Evolutionary conservation across 2,329 filamentous ascomycete species (phyloP).

Genomic region (Pseudocercospora cruenta): DNA sequence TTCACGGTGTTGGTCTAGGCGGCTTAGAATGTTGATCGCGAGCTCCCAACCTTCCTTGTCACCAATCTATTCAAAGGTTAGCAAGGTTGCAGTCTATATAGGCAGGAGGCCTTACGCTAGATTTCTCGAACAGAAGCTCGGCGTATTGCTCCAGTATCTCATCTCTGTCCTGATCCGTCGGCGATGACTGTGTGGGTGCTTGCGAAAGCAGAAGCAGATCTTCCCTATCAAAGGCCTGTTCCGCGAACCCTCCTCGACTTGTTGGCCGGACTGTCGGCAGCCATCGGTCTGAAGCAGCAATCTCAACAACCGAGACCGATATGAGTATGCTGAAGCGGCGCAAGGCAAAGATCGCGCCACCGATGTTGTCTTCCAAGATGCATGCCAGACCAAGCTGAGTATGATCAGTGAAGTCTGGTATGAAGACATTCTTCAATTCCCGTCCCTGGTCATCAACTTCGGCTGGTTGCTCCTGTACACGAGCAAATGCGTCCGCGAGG

Average conservation of each 20-base stretch:
- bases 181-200: conserved; percentile 61
- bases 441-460: background rate
- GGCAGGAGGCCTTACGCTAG: conserved; percentile 15
- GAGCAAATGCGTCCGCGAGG: conserved; percentile 70
- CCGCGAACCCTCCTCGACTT: conserved; percentile 56
- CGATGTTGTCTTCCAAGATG: conserved; percentile 79
- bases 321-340: conserved; percentile 80
- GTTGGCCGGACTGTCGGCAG: conserved; percentile 62
- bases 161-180: conserved; percentile 76
- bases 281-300: conserved; percentile 84
- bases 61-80: conserved; percentile 29
- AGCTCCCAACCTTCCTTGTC: conserved; percentile 79
- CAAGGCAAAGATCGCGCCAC: conserved; percentile 74
- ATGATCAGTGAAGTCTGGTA: conserved; percentile 73
- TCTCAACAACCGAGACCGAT: conserved; percentile 76
- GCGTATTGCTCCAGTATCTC: conserved; percentile 78
- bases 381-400: conserved; percentile 82
- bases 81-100: conserved; percentile 12
- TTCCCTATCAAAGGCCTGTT: conserved; percentile 72
- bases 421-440: conserved; percentile 60
- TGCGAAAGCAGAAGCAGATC: conserved; percentile 82
- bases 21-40: conserved; percentile 78
- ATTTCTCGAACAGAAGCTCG: conserved; percentile 57
- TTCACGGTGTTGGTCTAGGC: conserved; percentile 72
- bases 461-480: conserved; percentile 64